Conservation (phyloP, 208 protist genomes). For the Wallacemonas rigidus region DNA sequence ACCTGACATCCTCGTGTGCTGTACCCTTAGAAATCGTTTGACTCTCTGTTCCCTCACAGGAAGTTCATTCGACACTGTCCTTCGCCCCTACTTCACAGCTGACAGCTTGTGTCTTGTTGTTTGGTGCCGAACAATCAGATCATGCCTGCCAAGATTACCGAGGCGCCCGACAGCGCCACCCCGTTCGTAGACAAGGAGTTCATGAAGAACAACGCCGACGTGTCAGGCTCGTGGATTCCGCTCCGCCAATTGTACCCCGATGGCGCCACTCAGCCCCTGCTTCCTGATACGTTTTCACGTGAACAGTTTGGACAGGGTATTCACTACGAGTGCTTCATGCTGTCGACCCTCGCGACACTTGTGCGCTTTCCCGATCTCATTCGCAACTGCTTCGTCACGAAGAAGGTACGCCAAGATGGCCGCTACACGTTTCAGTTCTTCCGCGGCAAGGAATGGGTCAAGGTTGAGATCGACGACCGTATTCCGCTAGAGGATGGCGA, state of each 20-base stretch:
- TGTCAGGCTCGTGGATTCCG: conserved; percentile 29
- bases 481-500: conserved; percentile 43
- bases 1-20: background rate
- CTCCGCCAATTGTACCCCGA: conserved; percentile 39
- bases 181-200: conserved; percentile 40
- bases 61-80: background rate
- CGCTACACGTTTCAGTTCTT: conserved; percentile 60
- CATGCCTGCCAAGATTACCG: conserved; percentile 18
- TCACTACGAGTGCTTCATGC: conserved; percentile 59
- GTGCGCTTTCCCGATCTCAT: conserved; percentile 44
- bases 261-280: conserved; percentile 28
- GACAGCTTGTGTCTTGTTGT: too few relatives aligned
- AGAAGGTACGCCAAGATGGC: conserved; percentile 42
- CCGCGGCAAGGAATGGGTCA: conserved; percentile 45
- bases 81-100: background rate
- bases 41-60: conserved; percentile 12
- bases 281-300: conserved; percentile 28
- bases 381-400: conserved; percentile 52
- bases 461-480: conserved; percentile 65
- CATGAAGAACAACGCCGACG: conserved; percentile 33
- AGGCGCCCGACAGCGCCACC: conserved; percentile 30
- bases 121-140: background rate
- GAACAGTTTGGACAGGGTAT: conserved; percentile 49
- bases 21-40: conserved; percentile 2
- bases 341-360: conserved; percentile 43